phyloP scores from a whole-genome alignment of 305 asterid species.

The Fraxinus floribunda region DNA sequence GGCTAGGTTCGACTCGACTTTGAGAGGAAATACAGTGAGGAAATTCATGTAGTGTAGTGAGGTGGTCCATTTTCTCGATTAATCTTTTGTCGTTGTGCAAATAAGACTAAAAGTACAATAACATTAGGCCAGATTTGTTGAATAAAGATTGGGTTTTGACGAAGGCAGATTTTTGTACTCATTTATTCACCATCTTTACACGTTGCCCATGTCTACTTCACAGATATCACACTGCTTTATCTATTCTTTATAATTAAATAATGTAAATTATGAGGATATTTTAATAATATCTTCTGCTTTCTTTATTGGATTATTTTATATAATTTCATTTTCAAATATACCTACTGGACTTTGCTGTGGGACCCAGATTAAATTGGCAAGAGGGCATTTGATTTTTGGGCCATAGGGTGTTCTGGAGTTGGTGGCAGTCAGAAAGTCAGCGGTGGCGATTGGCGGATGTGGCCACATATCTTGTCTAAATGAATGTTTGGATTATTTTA shows the following conservation, averaged over 20 bases:
- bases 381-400: not conserved
- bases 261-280: constrained; percentile 10
- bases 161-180: constrained; percentile 33
- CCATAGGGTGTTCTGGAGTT: not conserved
- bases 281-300: constrained; percentile 12
- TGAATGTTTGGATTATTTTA: not conserved
- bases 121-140: constrained; percentile 5
- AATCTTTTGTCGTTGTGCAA: not conserved
- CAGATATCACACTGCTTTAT: constrained; percentile 6
- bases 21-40: not conserved
- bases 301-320: not conserved
- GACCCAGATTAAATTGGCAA: constrained; percentile 1
- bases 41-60: not conserved
- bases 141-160: constrained; percentile 18
- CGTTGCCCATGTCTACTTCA: constrained; percentile 34
- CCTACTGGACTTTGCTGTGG: not conserved
- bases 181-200: constrained; percentile 27
- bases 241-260: not conserved
- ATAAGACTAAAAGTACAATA: not conserved
- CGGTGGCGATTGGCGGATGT: not conserved
- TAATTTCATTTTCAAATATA: not conserved
- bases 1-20: not conserved
- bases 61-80: constrained; percentile 3
- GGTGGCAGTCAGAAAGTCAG: not conserved
- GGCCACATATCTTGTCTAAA: not conserved